Evolutionary conservation across 768 basidiomycete genomes (phyloP), one percentile per base, ranked within the genome.

Genomic region (Mrakia frigida): DNA sequence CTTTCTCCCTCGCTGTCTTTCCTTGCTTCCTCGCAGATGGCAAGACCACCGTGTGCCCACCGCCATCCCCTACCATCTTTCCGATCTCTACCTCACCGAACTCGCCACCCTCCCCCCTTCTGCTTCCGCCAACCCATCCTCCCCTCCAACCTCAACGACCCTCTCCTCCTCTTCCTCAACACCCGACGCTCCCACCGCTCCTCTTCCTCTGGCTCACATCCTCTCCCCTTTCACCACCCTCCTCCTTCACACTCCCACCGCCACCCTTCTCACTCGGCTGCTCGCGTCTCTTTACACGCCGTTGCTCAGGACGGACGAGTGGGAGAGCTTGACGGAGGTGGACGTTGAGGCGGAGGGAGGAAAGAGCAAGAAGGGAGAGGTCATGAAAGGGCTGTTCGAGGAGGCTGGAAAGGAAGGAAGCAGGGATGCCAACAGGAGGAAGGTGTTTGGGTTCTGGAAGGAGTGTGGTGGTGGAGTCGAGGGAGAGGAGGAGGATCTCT

Each of bases 61-160:
- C 4, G 89, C 94, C 77, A 86, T 99, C 28, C 86, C 89, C 33
- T 94, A 90, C 81, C 96, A 99, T 82, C 83, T 98, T 28, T 87
- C 90, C 21, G 96, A 99, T 82, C 89, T 98, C 67, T 97, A 92
- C 82, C 82, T 95, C 21, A 90, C 92, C 79, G 96, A 98, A 82
- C 87, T 99, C 50, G 89, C 97, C 81, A 93, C 84, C 73, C 70
- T 68, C 35, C 61, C 76, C 28, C 46, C 76, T 3, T 52, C 74
- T 6, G n/a, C 77, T 3, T 23, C 59, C 21, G n/a, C 71, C 33
- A 3, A n/a, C 43, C 7, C 43, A 7, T 46, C 71, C 28, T 60
- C 76, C 35, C 6, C 76, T 9, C 59, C 76, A 10, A 28, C 74
- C 14, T 31, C 77, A 0, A 16, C 59, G 2, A n/a, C 71, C n/a